A percentile compares a stretch with the other conserved stretches of the same genome.
These are phyloP conservation scores for Hirschfeldia incana DNA, from an alignment of 345 rosid genomes.

Conservation along the genomic window DNA sequence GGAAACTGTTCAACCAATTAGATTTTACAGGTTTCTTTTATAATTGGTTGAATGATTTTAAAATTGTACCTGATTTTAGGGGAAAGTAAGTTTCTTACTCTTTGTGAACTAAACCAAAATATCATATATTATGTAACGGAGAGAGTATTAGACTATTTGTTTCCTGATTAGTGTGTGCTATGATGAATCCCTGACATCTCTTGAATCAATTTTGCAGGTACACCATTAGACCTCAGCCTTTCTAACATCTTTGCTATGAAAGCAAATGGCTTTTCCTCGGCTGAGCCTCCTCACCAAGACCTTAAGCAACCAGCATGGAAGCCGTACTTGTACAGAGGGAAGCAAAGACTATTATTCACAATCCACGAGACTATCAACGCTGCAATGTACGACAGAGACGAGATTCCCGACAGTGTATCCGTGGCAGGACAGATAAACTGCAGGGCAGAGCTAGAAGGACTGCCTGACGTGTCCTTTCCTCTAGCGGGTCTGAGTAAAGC, in stretches of 20 bases:
- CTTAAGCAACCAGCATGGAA: conserved; percentile 96
- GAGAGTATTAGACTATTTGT: no score
- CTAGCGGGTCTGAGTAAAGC: conserved; percentile 64
- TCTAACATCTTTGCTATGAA: conserved; percentile 63
- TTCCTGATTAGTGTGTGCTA: no score
- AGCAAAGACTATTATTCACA: conserved; percentile 76
- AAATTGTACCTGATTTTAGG: no score
- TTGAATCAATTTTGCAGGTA: conserved; percentile 47
- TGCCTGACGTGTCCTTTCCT: conserved; percentile 93
- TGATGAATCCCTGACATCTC: neutral
- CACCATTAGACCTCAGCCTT: conserved; percentile 81
- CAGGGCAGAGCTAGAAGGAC: conserved; percentile 84
- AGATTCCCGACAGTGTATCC: conserved; percentile 82
- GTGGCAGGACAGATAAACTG: conserved; percentile 91
- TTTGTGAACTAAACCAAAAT: no score
- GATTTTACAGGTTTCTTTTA: no score
- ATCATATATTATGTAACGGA: no score
- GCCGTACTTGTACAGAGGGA: conserved; percentile 89
- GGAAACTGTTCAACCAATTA: no score
- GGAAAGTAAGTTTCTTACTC: no score
- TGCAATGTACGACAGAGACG: conserved; percentile 88
- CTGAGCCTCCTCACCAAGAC: conserved; percentile 76
- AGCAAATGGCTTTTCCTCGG: conserved; percentile 75
- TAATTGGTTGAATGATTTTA: no score
- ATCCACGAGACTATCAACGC: conserved; percentile 75